phyloP scores from a whole-genome alignment of 106 monocot genomes.

The Acorus calamus region DNA sequence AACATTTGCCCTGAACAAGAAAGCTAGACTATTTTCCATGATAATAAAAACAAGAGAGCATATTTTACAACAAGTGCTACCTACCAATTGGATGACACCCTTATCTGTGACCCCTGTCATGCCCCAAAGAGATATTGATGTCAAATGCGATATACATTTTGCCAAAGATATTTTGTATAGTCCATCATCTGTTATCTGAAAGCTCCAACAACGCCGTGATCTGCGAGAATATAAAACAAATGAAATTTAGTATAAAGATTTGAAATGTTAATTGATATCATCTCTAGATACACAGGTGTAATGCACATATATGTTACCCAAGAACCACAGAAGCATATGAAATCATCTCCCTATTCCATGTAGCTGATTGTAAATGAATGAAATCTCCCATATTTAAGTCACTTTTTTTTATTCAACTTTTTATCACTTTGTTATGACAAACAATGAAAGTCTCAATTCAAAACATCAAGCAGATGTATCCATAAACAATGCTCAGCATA shows the following conservation, averaged over 20 bases:
- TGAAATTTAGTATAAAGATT: too few species aligned
- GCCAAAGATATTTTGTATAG: slow-evolving; percentile 65
- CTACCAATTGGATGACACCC: slow-evolving; percentile 84
- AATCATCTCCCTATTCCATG: too few species aligned
- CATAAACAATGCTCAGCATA: neutral
- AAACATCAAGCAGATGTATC: too few species aligned
- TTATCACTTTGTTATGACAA: too few species aligned
- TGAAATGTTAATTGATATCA: too few species aligned
- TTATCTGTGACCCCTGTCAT: slow-evolving; percentile 84
- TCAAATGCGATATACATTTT: slow-evolving; percentile 49
- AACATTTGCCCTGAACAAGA: neutral
- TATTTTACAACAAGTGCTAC: neutral
- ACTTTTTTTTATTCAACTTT: too few species aligned
- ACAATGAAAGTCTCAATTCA: too few species aligned
- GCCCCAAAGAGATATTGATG: slow-evolving; percentile 83
- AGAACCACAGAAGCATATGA: too few species aligned
- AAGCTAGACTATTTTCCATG: neutral
- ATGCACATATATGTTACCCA: too few species aligned
- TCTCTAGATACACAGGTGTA: too few species aligned
- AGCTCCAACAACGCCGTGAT: slow-evolving; percentile 81
- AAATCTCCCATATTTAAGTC: too few species aligned
- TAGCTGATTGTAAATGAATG: too few species aligned
- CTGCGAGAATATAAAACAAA: slow-evolving; percentile 9
- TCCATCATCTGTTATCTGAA: slow-evolving; percentile 74
- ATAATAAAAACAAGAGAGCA: neutral